Conservation (phyloP, 148 eudicot species). For the Drosera capensis region DNA sequence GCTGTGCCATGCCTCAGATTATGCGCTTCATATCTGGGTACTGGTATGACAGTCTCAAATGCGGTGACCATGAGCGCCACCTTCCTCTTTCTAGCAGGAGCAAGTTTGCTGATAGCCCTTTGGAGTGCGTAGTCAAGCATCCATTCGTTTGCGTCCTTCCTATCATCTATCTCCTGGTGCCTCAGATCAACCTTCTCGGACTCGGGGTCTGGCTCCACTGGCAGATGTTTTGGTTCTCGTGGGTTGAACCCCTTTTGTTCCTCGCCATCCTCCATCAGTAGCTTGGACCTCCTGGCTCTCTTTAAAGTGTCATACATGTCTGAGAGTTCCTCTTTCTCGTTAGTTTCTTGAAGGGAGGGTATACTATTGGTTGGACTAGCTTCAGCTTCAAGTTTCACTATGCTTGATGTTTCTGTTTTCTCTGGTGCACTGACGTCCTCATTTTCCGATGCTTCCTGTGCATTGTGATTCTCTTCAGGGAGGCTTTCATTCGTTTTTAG, state of each 20-base stretch:
- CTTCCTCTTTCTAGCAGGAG: slow-evolving; percentile 61
- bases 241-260: slow-evolving; percentile 45
- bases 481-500: neutral
- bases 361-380: slow-evolving; percentile 2
- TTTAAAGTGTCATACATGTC: slow-evolving; percentile 14
- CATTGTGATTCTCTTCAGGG: slow-evolving; percentile 11
- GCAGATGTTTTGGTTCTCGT: slow-evolving; percentile 59
- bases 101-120: slow-evolving; percentile 51
- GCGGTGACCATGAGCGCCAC: slow-evolving; percentile 82
- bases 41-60: slow-evolving; percentile 62
- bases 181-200: slow-evolving; percentile 68
- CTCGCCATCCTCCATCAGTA: slow-evolving; percentile 16
- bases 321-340: slow-evolving; percentile 15
- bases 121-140: slow-evolving; percentile 73
- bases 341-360: slow-evolving; percentile 2
- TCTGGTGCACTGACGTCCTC: slow-evolving; percentile 6
- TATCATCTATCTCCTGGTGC: slow-evolving; percentile 65
- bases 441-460: slow-evolving; percentile 2
- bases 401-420: slow-evolving; percentile 2
- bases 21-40: slow-evolving; percentile 20
- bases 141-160: slow-evolving; percentile 74
- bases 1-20: slow-evolving; percentile 19
- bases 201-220: slow-evolving; percentile 47
- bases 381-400: slow-evolving; percentile 3
- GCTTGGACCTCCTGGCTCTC: slow-evolving; percentile 17